Evolutionary conservation across 306 rosid species (phyloP).

Genomic region (Cucurbita moschata): DNA sequence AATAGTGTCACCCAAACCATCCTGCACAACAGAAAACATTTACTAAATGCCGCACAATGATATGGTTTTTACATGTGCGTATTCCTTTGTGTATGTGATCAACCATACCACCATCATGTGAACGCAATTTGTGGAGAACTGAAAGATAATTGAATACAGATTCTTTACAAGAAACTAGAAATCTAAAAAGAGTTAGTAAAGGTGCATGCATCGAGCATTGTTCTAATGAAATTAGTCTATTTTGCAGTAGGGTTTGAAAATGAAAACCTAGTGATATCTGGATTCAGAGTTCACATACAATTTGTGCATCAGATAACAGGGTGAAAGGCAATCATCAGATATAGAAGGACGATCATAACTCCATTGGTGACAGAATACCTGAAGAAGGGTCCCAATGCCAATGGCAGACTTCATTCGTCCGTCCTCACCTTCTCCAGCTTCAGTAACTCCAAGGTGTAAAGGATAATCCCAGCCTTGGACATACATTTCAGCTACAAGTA

Average conservation of each 20-base stretch:
- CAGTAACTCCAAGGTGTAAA: constrained; percentile 94
- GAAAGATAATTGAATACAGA: neutral
- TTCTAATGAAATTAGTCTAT: neutral
- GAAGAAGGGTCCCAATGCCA: constrained; percentile 98
- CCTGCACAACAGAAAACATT: constrained; percentile 32
- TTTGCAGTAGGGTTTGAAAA: neutral
- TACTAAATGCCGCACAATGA: neutral
- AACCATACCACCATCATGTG: neutral
- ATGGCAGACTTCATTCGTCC: constrained; percentile 99
- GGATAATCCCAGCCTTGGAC: constrained; percentile 98
- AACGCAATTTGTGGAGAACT: neutral
- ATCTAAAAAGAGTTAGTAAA: neutral
- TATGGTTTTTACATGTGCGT: neutral
- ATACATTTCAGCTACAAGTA: constrained; percentile 94
- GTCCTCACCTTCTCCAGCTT: constrained; percentile 99
- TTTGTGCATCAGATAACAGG: neutral
- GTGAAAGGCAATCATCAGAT: neutral
- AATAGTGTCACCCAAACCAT: constrained; percentile 94
- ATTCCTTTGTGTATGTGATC: neutral
- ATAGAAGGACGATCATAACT: neutral
- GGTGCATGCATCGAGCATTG: neutral
- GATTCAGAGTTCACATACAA: neutral
- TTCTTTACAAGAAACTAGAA: neutral
- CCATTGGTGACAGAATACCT: constrained; percentile 28
- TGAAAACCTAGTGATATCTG: neutral